Conservation (phyloP, 2,329 filamentous ascomycete genomes). For the Lachnellula subtilissima region DNA sequence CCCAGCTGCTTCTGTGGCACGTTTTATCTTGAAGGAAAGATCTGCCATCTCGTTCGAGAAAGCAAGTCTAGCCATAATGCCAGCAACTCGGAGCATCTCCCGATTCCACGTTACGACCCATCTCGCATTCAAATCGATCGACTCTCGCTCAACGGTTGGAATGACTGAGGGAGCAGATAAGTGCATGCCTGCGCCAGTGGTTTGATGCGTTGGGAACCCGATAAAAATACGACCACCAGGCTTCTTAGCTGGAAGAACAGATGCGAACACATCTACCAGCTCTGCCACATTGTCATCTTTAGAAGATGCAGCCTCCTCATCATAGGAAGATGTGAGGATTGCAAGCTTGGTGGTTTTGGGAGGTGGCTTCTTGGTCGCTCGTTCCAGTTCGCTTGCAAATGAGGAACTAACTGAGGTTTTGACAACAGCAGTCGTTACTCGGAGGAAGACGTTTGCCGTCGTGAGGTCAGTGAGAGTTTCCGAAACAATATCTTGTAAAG, state of each 20-base stretch:
- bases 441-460: constrained; percentile 78
- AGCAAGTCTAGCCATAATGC: constrained; percentile 82
- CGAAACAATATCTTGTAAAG: constrained; percentile 55
- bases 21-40: constrained; percentile 57
- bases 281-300: constrained; percentile 45
- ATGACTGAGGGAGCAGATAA: constrained; percentile 95
- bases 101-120: constrained; percentile 95
- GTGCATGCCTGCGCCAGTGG: constrained; percentile 88
- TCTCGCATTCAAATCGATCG: constrained; percentile 91
- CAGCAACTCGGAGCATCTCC: constrained; percentile 85
- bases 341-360: constrained; percentile 82
- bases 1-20: constrained; percentile 36
- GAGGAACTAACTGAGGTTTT: constrained; percentile 66
- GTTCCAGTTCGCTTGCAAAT: constrained; percentile 81
- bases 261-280: constrained; percentile 76
- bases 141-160: constrained; percentile 93
- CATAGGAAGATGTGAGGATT: constrained; percentile 86
- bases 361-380: constrained; percentile 95
- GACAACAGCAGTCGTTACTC: constrained; percentile 79
- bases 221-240: constrained; percentile 86
- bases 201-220: constrained; percentile 95
- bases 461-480: constrained; percentile 69
- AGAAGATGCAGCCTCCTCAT: constrained; percentile 63
- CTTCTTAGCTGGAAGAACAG: constrained; percentile 82
- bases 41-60: constrained; percentile 84